Base-by-base conservation (phyloP, 1,139 yeast genomes). In the Saccharomyces hybrid region DNA sequence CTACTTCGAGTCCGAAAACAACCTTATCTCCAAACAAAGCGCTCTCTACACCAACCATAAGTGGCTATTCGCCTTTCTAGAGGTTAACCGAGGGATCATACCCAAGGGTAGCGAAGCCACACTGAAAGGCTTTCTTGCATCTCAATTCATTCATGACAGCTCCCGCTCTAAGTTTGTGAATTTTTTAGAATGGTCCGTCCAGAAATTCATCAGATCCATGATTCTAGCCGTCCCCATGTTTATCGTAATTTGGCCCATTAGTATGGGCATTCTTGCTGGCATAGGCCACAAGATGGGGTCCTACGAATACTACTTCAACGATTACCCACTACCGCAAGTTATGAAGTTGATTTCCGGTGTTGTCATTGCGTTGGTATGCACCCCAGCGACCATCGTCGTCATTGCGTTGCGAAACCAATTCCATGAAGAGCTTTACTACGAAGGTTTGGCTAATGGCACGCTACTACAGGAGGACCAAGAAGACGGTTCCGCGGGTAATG, bases 241-340 rank as follows among this genome's bases (percentile, higher is more conserved):
- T 53, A 27, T 59, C 27, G 52, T 60, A 19, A 57, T 62, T 16
- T 64, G 67, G 67, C 67, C 67, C 5, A 58, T 61, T 1, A 60
- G 65, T 5, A 61, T 64, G 64, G 67, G 66, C 19, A 59, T 64
- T 24, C 44, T 63, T 54, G 64, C 64, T 0, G 62, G 64, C 16
- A 57, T 58, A 14, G 66, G 66, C 12, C 55, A 57, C 5, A 51
- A 32, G 19, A 51, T 54, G 24, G 56, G 58, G 8, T 48, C 54
- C 24, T 52, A 62, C 42, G 67, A 64, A 27, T 62, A 54, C 52
- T 51, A 52, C 24, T 61, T 56, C 50, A 55, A 56, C 47, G 54
- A 58, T 34, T 64, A 60, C 51, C 64, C 63, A 47, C 50, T 57
- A 8, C 66, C 67, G 14, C 65, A 62, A 50, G 51, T 61, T 1